Conservation (phyloP, 225 moss, liverwort and hornwort species). For the Antitrichia curtipendula region DNA sequence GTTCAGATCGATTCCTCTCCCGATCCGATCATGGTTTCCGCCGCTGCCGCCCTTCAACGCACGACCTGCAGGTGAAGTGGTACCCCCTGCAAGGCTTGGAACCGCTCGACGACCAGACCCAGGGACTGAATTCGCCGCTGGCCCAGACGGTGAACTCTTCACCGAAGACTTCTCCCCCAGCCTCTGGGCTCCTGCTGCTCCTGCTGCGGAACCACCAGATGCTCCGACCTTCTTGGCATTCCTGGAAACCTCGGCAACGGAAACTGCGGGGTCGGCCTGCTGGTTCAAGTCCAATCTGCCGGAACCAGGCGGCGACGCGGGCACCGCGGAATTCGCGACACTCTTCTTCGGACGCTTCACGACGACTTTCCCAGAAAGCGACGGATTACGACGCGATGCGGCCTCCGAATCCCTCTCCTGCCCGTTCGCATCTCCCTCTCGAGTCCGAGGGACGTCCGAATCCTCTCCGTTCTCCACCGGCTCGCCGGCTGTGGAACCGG, state of each 20-base stretch:
- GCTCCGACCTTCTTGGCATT: conserved; percentile 1
- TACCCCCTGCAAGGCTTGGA: background rate
- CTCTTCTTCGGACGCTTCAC: conserved; percentile 11
- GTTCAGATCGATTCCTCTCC: conserved; percentile 13
- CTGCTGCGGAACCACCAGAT: background rate
- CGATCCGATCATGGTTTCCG: background rate
- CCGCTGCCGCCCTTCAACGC: background rate
- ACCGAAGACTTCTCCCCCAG: background rate
- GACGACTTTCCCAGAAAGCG: background rate
- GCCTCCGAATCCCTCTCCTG: background rate
- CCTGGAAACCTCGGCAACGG: background rate
- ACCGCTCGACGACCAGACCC: background rate
- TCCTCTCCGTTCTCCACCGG: background rate
- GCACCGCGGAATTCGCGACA: background rate
- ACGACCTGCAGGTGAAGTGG: background rate
- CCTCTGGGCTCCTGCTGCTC: background rate
- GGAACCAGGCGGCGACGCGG: background rate
- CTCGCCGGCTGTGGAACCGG: background rate
- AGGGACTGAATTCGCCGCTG: background rate
- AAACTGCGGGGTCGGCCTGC: background rate
- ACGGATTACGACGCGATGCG: background rate
- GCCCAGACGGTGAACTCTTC: background rate
- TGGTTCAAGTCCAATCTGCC: conserved; percentile 9
- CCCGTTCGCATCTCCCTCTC: background rate
- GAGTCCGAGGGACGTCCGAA: background rate